Base-by-base conservation (phyloP, 495 filamentous ascomycete genomes). In the Talaromyces nanjingensis region DNA sequence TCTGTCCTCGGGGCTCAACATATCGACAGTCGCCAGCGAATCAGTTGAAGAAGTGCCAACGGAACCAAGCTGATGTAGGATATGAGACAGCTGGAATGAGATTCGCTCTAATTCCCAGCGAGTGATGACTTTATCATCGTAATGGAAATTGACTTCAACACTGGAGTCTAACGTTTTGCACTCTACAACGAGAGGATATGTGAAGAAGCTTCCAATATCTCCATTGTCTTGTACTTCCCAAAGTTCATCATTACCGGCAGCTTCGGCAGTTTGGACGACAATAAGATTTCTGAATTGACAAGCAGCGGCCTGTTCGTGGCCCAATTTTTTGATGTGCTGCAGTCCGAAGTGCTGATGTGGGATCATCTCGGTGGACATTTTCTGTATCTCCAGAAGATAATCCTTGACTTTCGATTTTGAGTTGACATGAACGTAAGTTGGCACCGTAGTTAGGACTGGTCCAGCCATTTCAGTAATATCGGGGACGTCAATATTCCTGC, bases 261-360 rank as follows among this genome's bases (percentile, higher is more conserved):
- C 67, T 6, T 75, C 72, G 0, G 68, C 74, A 0, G 80, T 71
- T 59, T 88, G 73, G 60, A 90, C 82, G 1, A 84, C 81, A 4
- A 89, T 74, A 7, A 89, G 67, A 66, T 83, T 89, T 60, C 85
- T 80, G 71, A 90, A 84, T 34, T 87, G 84, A 66, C 87, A 90
- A 9, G 85, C 88, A 63, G 66, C 53, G 6, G 73, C 66, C 0
- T 74, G 67, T 63, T 80, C 75, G 4, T 59, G 63, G 63, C 70
- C 74, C 14, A 83, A 65, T 16, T 74, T 71, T 1, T 72, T 71
- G 31, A 81, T 80, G 14, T 71, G 69, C 53, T 80, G 77, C 0
- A 82, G 69, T 29, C 79, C 81, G 14, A 71, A 63, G 55, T 82
- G 79, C 54, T 83, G 75, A 61, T 79, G 74, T 7, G 82, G 79